phyloP scores from a whole-genome alignment of 768 basidiomycete species.

The Mycena latifolia region DNA sequence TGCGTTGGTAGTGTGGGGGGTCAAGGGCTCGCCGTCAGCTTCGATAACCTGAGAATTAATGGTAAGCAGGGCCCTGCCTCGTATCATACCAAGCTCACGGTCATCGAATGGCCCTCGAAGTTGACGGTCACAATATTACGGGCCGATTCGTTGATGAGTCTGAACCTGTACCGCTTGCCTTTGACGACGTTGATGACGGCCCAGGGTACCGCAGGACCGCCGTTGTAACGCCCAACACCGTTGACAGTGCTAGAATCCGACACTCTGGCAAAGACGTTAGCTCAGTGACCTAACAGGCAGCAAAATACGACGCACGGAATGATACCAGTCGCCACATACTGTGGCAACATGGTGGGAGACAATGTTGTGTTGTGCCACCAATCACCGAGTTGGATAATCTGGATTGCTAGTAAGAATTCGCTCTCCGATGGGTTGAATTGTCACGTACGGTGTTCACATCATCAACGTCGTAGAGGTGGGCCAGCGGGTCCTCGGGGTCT shows the following conservation, averaged over 20 bases:
- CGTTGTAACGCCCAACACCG: conserved; percentile 55
- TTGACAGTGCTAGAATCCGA: conserved; percentile 60
- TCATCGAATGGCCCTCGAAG: conserved; percentile 44
- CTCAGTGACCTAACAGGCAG: background rate
- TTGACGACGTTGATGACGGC: conserved; percentile 55
- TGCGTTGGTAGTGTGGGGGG: conserved; percentile 9
- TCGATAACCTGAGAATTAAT: conserved; percentile 12
- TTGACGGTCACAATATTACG: conserved; percentile 52
- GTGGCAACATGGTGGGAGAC: conserved; percentile 25
- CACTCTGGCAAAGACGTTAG: conserved; percentile 21
- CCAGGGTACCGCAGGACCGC: conserved; percentile 54
- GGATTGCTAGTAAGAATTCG: background rate
- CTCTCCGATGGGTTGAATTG: no score
- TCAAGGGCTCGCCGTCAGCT: conserved; percentile 4
- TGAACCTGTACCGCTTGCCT: conserved; percentile 65
- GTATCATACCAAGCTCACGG: background rate
- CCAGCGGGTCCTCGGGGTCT: conserved; percentile 59
- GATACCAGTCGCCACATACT: conserved; percentile 40
- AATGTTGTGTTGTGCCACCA: conserved; percentile 52
- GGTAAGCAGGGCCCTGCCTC: no score
- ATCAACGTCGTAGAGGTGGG: conserved; percentile 61
- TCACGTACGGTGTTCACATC: conserved; percentile 45
- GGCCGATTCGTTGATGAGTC: conserved; percentile 63
- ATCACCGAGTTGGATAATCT: conserved; percentile 45
- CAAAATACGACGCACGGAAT: conserved; percentile 35